Evolutionary conservation across 192 early-diverging fungal species (phyloP), one percentile per base, ranked within the genome.

Genomic region (Glomus cerebriforme): DNA sequence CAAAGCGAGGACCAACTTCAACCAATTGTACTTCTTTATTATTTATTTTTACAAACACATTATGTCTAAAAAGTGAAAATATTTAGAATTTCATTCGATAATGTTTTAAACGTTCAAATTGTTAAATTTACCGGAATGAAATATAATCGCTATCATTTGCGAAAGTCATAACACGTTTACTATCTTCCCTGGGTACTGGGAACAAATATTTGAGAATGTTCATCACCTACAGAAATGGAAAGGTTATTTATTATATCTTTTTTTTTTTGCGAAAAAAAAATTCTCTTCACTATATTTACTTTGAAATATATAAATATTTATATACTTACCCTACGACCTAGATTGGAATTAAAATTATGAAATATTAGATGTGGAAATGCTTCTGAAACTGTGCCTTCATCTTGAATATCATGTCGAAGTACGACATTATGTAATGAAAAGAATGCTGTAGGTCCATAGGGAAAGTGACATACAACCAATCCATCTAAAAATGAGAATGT

Each of bases 401-500:
- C 94, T 78, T 95, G 91, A 82, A 99, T 97, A 84, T 99, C 98
- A 85, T 99, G 98, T 22, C 98, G 90, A 74, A 99, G 85, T 1
- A 98, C 97, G 43, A 99, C 97, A 80, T 99, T 98, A 88, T 97
- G 96, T 71, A 99, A 88, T 19, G 96, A 94, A 85, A 99, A 99
- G 85, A 96, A 96, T 26, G 96, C 96, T 0, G 98, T 99, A 15
- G 98, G 98, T 43, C 98, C 98, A 85, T 99, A 96, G 54, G 98
- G 98, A 80, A 99, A 93, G 81, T 99, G 98, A 79, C 89, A 94
- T 45, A 99, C 82, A 37, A 98, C 90, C 88, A 99, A 92, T 39
- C 96, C 95, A 89, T 98, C 97, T 86, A 73, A n/a, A 31, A 17
- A 71, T 10, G 9, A 68, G 32, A 54, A 43, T n/a, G 19, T 13